Evolutionary conservation across 2,329 filamentous ascomycete species (phyloP), one percentile per base, ranked within the genome.

Genomic region (Clonostachys rhizophaga): DNA sequence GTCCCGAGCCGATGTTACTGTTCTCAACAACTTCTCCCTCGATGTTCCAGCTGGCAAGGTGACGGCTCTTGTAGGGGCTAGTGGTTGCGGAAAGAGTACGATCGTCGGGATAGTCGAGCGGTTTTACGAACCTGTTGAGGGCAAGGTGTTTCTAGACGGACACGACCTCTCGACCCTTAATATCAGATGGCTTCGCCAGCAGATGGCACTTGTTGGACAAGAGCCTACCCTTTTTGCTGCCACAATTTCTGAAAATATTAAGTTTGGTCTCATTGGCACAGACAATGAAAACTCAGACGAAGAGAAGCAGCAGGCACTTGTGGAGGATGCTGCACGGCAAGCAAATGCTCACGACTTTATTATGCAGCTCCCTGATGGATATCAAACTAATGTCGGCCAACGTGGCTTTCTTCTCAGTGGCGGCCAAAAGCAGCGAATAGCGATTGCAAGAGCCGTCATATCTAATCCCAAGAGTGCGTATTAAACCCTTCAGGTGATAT

Each of bases 271-370:
- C 13, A 90, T 96, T 52, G 94, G 94, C 43, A 95, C 91, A 2
- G 72, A 78, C 47, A 81, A 84, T 53, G 90, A 96, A 63, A 55
- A 83, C 44, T 18, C 17, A 9, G 24, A 34, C 13, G 42, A 60
- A 8, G 83, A 82, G 40, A 70, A 75, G 4, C 79, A 84, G 36
- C 86, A 91, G 45, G 80, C 81, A 58, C 83, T 89, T 17, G 81
- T 97, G 35, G 77, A 87, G 44, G 79, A 89, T 40, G 94, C 94
- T n/a, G 90, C 92, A 9, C 88, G 83, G 64, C 95, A 88, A 76
- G 88, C 94, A 13, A 96, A 97, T 56, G 92, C 92, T 1, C 91
- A 96, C 62, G 91, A 95, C 54, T 97, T 97, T 61, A 86, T 97
- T 53, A 79, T 74, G 7, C 69, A 76, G 12, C 78, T 97, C 2